phyloP scores from a whole-genome alignment of 163 green algal species.

The Chloromonas sp. region DNA sequence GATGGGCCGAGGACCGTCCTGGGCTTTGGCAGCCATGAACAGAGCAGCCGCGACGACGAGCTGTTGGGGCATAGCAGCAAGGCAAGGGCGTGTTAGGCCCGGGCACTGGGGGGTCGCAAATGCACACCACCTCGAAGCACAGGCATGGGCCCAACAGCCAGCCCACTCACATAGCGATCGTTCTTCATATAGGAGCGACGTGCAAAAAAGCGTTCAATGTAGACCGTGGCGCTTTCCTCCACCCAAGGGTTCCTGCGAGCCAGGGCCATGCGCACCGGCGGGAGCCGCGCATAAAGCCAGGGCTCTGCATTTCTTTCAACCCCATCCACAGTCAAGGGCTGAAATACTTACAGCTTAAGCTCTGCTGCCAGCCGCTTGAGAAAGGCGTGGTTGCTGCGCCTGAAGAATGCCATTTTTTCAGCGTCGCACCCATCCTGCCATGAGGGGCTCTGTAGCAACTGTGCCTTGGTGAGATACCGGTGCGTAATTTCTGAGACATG shows the following conservation, averaged over 20 bases:
- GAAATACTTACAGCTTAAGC: not conserved
- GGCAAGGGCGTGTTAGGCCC: no score
- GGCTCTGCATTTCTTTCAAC: no score
- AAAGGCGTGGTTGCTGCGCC: not conserved
- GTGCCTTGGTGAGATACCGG: no score
- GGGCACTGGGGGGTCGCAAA: no score
- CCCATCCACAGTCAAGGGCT: no score
- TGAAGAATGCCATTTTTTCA: not conserved
- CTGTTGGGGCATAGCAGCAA: not conserved
- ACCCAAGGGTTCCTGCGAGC: not conserved
- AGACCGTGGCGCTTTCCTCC: not conserved
- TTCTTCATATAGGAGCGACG: slow-evolving; percentile 5
- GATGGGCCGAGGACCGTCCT: not conserved
- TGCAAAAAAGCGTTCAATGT: slow-evolving; percentile 3
- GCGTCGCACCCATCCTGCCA: not conserved
- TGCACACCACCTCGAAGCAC: no score
- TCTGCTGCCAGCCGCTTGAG: not conserved
- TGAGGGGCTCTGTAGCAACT: not conserved
- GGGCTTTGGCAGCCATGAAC: slow-evolving; percentile 9
- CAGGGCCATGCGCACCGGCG: not conserved
- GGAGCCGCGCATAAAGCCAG: no score
- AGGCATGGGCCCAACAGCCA: no score
- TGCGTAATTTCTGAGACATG: no score
- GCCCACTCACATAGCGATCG: slow-evolving; percentile 12
- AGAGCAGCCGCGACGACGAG: slow-evolving; percentile 7